phyloP scores from a whole-genome alignment of 208 protist genomes.

The Vickermania ingenoplastis region DNA sequence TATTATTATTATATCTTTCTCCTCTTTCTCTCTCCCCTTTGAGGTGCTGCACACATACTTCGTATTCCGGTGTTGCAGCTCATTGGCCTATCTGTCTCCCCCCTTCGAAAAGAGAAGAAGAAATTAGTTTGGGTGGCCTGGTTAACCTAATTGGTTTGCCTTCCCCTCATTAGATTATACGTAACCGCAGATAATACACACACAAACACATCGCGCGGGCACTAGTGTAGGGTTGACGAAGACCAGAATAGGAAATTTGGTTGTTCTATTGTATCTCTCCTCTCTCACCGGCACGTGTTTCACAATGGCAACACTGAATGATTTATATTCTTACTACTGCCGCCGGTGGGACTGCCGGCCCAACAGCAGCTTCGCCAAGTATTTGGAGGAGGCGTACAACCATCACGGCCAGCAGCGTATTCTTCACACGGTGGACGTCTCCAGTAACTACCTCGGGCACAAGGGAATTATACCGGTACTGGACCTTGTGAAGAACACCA shows the following conservation, averaged over 20 bases:
- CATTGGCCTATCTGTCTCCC: too few relatives aligned
- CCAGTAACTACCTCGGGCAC: slow-evolving; percentile 68
- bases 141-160: background rate
- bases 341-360: slow-evolving; percentile 53
- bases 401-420: slow-evolving; percentile 14
- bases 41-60: too few relatives aligned
- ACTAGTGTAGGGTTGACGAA: too few relatives aligned
- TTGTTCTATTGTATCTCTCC: background rate
- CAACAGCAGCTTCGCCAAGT: slow-evolving; percentile 53
- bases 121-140: too few relatives aligned
- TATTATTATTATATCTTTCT: too few relatives aligned
- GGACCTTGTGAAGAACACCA: slow-evolving; percentile 74
- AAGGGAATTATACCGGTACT: slow-evolving; percentile 74
- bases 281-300: background rate
- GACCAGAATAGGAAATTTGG: too few relatives aligned
- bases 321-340: slow-evolving; percentile 82
- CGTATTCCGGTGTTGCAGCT: too few relatives aligned
- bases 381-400: slow-evolving; percentile 35
- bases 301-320: slow-evolving; percentile 53
- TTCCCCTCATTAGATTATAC: too few relatives aligned
- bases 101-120: too few relatives aligned
- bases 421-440: slow-evolving; percentile 53
- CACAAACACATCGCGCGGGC: too few relatives aligned
- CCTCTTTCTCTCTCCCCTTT: too few relatives aligned
- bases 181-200: too few relatives aligned